These are phyloP conservation scores for Lepidium sativum DNA, from an alignment of 345 rosid species.

Conservation along the genomic window DNA sequence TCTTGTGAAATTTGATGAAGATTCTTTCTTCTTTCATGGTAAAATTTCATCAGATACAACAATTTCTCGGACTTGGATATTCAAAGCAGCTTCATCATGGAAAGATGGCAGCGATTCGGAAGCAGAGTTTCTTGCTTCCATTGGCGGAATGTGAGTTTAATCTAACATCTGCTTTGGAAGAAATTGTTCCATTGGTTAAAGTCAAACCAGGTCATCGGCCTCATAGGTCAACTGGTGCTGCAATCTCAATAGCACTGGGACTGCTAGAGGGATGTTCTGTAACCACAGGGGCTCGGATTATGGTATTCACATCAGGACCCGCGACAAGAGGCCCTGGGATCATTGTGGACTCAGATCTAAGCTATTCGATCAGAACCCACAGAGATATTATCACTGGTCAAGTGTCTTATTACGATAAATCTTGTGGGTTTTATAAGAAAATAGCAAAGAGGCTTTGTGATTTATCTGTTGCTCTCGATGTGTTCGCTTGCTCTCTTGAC, in stretches of 20 bases:
- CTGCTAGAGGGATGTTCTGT: constrained; percentile 64
- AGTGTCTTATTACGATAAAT: constrained; percentile 47
- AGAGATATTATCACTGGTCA: constrained; percentile 64
- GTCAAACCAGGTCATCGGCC: constrained; percentile 59
- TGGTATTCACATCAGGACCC: constrained; percentile 95
- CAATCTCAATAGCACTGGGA: constrained; percentile 70
- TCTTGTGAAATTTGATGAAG: neutral
- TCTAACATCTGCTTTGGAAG: constrained; percentile 70
- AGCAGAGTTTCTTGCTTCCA: constrained; percentile 75
- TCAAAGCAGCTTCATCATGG: constrained; percentile 47
- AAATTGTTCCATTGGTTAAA: constrained; percentile 35
- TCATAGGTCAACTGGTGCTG: constrained; percentile 75
- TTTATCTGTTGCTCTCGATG: constrained; percentile 63
- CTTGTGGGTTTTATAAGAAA: constrained; percentile 54
- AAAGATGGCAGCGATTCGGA: constrained; percentile 38
- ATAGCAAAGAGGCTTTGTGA: constrained; percentile 54
- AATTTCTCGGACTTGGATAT: constrained; percentile 47
- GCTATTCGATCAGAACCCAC: constrained; percentile 70
- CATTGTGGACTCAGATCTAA: constrained; percentile 52
- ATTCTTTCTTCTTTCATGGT: neutral
- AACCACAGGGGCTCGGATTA: constrained; percentile 65
- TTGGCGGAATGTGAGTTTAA: constrained; percentile 77
- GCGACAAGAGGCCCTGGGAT: constrained; percentile 89
- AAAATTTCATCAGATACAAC: constrained; percentile 38
- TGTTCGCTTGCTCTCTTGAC: constrained; percentile 94